These are phyloP conservation scores for Zygosaccharomyces rouxii DNA, from an alignment of 805 yeast genomes.

Conservation along the genomic window DNA sequence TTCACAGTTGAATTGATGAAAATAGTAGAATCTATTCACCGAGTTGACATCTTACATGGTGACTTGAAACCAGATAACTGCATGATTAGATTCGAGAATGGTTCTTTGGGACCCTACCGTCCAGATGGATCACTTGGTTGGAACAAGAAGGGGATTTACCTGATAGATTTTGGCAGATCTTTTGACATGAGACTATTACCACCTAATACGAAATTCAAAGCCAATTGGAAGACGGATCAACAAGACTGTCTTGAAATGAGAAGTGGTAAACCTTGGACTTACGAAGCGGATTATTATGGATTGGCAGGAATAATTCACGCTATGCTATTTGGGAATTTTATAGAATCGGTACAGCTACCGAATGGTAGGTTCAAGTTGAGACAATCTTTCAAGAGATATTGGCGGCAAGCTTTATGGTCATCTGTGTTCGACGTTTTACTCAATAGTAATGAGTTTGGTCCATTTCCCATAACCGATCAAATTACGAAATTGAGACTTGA, in stretches of 20 bases:
- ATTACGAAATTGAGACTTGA: conserved; percentile 7
- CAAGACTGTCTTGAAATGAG: conserved; percentile 74
- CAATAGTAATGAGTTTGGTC: conserved; percentile 45
- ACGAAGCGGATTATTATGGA: conserved; percentile 80
- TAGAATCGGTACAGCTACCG: conserved; percentile 40
- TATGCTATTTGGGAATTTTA: conserved; percentile 64
- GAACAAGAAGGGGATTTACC: conserved; percentile 49
- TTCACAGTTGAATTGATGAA: conserved; percentile 61
- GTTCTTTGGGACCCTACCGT: conserved; percentile 29
- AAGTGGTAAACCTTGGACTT: conserved; percentile 59
- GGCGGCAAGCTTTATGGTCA: conserved; percentile 72
- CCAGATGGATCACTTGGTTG: conserved; percentile 42
- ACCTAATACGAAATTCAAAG: conserved; percentile 47
- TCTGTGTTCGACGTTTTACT: conserved; percentile 59
- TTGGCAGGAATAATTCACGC: conserved; percentile 70
- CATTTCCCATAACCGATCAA: conserved; percentile 41
- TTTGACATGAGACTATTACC: conserved; percentile 62
- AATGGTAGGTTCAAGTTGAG: conserved; percentile 37
- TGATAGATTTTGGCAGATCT: conserved; percentile 81
- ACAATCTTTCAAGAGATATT: conserved; percentile 58
- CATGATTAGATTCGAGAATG: conserved; percentile 54
- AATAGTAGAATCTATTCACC: conserved; percentile 58
- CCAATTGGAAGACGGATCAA: conserved; percentile 57
- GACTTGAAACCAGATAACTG: conserved; percentile 84
- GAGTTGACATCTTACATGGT: conserved; percentile 69